Evolutionary conservation across 148 eudicot species (phyloP), one percentile per base, ranked within the genome.

Genomic region (Vaccinium darrowii): DNA sequence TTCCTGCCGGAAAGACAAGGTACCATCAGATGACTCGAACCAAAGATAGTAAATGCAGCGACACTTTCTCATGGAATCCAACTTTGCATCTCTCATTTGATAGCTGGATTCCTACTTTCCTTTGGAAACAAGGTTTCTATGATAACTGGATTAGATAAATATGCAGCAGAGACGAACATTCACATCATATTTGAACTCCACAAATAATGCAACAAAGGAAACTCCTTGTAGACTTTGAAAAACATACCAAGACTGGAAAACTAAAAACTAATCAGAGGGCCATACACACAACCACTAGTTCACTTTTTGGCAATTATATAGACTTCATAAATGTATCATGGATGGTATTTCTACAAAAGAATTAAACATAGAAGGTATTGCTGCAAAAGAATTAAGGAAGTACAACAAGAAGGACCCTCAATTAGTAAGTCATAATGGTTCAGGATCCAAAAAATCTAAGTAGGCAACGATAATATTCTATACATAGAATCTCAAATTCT

Each of bases 1-100:
- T 90, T 83, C 99, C 99, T 97, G 89, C 51, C 21, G 54, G 47
- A 58, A 53, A 69, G 69, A 84, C 49, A 87, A 60, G 52, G 77
- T 57, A 78, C 14, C 63, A 76, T 71, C 47, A 58, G n/a, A 56
- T 62, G 81, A 5, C 82, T 76, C 27, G 75, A 47, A 71, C 16
- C 25, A 25, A 19, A 79, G n/a, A 58, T 81, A 52, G 54, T 12
- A 43, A 63, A 81, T 10, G 33, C 30, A 58, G 14, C 23, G 36
- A 13, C 0, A 83, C 19, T 36, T 19, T 63, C 7, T 1, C 63
- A 2, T 2, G 56, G 82, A 79, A 39, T 67, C 76, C 50, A 25
- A 49, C 27, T 60, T 80, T 60, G 47, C 69, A 21, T n/a, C 30
- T 58, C 67, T 36, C 8, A 19, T 80, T 19, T 80, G 47, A 80